A percentile compares a stretch with the other conserved stretches of the same genome.
Conservation (phyloP, 495 filamentous ascomycete genomes). For the Bryoglossum gracile region DNA sequence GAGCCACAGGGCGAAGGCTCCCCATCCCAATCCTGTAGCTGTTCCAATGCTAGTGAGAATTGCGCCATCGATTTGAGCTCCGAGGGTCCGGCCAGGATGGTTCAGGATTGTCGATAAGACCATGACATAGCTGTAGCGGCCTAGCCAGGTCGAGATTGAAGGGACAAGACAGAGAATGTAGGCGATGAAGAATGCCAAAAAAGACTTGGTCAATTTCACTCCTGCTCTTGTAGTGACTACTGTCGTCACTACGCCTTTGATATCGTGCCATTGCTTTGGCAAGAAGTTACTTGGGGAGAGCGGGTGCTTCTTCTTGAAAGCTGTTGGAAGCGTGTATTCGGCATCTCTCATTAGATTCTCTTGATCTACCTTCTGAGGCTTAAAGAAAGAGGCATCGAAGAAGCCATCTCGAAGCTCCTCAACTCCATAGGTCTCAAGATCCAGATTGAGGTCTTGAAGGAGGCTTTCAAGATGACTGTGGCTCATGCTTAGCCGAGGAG, state of each 20-base stretch:
- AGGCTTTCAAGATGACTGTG: slow-evolving; percentile 32
- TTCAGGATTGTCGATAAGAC: slow-evolving; percentile 46
- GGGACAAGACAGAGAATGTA: slow-evolving; percentile 49
- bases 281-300: slow-evolving; percentile 39
- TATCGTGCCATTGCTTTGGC: slow-evolving; percentile 36
- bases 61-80: slow-evolving; percentile 48
- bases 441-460: slow-evolving; percentile 31
- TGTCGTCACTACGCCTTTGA: slow-evolving; percentile 27
- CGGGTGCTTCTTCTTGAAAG: slow-evolving; percentile 33
- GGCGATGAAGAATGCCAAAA: slow-evolving; percentile 44
- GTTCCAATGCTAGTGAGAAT: slow-evolving; percentile 45
- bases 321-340: slow-evolving; percentile 31
- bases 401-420: slow-evolving; percentile 51
- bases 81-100: slow-evolving; percentile 46
- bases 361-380: slow-evolving; percentile 33
- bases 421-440: slow-evolving; percentile 45
- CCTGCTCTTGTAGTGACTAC: slow-evolving; percentile 39
- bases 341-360: slow-evolving; percentile 32
- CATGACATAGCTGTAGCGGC: slow-evolving; percentile 46
- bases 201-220: slow-evolving; percentile 43
- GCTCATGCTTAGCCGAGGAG: slow-evolving; percentile 27
- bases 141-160: slow-evolving; percentile 35
- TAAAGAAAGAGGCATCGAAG: slow-evolving; percentile 50
- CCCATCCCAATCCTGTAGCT: slow-evolving; percentile 49
- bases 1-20: slow-evolving; percentile 44